Evolutionary conservation across 768 basidiomycete genomes (phyloP), one percentile per base, ranked within the genome.

Genomic region (Phylloporus sp.): DNA sequence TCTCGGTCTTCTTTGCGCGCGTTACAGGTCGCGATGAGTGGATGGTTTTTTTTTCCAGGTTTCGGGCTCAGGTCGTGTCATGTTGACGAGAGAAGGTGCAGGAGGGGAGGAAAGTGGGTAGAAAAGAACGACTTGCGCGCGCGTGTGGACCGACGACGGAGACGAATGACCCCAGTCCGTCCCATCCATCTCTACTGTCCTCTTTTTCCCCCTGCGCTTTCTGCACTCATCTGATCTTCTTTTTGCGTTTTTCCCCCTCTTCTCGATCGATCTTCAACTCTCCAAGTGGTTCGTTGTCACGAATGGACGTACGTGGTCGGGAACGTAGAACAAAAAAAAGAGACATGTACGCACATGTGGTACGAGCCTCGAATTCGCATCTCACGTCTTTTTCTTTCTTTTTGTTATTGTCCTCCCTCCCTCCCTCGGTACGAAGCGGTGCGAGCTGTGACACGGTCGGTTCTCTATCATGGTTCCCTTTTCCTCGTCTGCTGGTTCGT

Each of bases 161-260:
- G 65, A 64, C 66, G 59, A 50, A 50, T 60, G 53, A 66, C 43
- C 56, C n/a, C 55, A 66, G 65, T 66, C 65, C 66, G 65, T 66
- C 65, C 65, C 58, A 52, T 57, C 62, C 54, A 66, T 66, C 62
- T 59, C 42, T 55, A 48, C 52, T 63, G 47, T 61, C 52, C 55
- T 60, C 46, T 46, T 34, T 42, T n/a, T n/a, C n/a, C n/a, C 24
- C 51, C 49, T 44, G 50, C 47, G 42, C 45, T 43, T 55, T 50
- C 32, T 42, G 49, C 47, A 61, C 65, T 61, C 64, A 68, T 58
- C 58, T 57, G 42, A 52, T 53, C 42, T 40, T 57, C 49, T 48
- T 57, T 23, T 57, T 23, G 35, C 39, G 18, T 38, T 40, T 43
- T 45, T 27, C 38, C 43, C 38, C 29, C n/a, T n/a, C n/a, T n/a